Base-by-base conservation (phyloP, 2,329 filamentous ascomycete species). In the Nakataea oryzae region DNA sequence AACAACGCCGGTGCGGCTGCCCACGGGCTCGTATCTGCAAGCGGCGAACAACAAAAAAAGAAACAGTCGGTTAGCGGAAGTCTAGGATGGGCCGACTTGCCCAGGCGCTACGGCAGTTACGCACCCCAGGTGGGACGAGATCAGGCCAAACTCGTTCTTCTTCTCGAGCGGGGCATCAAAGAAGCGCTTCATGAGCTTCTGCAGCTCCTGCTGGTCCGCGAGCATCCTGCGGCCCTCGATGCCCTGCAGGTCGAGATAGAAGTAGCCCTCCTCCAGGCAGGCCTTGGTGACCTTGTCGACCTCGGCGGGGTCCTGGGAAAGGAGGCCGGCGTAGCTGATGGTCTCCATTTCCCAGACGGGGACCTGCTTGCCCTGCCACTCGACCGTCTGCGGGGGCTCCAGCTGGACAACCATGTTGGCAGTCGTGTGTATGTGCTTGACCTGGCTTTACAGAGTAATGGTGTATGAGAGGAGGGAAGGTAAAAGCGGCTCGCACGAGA, bases 111-210 rank as follows among this genome's bases (percentile, higher is more conserved):
- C n/a, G 24, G 17, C 13, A 17, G 17, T 17, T 1, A 68, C 73
- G 64, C 70, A 80, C 72, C 80, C 81, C 29, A 82, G 75, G 69
- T 83, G 80, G 5, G 80, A 77, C 28, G 79, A 77, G 58, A 83
- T 75, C 8, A 84, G 77, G 3, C 81, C 81, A 66, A 78, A 82
- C 68, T 84, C 77, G 68, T 83, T 84, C 78, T 84, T 84, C 55
- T 73, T 75, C 71, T 83, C 81, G 21, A 82, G 69, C 0, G 81
- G 79, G 0, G 76, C 70, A 34, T 77, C 77, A 65, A 84, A 84
- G 75, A 83, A 84, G 61, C 78, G 77, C 69, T 81, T 73, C 81
- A 84, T 84, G 54, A 83, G 75, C 64, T 77, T 74, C 32, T 83
- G 74, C 2, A 77, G 78, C 66, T 81, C 76, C 69, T 82, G 74